These are phyloP conservation scores for Tolypocladium paradoxum DNA, from an alignment of 2,329 filamentous ascomycete genomes.

Conservation along the genomic window DNA sequence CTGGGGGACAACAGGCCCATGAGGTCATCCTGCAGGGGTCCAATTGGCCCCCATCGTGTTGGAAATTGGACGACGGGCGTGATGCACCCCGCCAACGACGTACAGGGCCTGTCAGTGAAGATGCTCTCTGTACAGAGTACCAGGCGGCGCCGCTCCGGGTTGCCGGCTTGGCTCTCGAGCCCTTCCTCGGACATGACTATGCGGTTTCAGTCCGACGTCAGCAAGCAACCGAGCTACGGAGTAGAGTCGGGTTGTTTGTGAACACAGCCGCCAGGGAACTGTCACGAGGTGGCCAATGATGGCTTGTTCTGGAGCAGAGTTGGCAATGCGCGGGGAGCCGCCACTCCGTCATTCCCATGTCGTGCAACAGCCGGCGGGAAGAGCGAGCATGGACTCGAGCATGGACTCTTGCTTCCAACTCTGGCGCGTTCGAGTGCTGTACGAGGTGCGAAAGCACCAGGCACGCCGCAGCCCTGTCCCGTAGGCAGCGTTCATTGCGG, in stretches of 20 bases:
- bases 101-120: not conserved
- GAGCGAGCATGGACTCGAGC: too few species aligned
- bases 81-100: not conserved
- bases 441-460: not conserved
- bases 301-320: not conserved
- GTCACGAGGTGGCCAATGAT: too few species aligned
- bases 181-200: too few species aligned
- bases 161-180: too few species aligned
- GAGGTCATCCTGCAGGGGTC: not conserved
- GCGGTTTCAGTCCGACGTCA: too few species aligned
- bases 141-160: too few species aligned
- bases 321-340: not conserved
- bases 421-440: not conserved
- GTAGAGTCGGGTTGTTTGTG: too few species aligned
- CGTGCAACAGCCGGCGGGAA: not conserved
- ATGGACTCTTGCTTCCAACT: too few species aligned
- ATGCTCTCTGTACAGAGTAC: too few species aligned
- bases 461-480: too few species aligned
- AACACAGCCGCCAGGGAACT: too few species aligned
- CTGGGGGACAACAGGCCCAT: not conserved
- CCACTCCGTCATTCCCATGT: not conserved
- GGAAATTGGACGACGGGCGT: not conserved
- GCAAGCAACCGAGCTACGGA: too few species aligned
- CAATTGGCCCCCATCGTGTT: not conserved
- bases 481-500: not conserved